These are phyloP conservation scores for Nemania sp. DNA, from an alignment of 2,329 filamentous ascomycete species.

Conservation along the genomic window DNA sequence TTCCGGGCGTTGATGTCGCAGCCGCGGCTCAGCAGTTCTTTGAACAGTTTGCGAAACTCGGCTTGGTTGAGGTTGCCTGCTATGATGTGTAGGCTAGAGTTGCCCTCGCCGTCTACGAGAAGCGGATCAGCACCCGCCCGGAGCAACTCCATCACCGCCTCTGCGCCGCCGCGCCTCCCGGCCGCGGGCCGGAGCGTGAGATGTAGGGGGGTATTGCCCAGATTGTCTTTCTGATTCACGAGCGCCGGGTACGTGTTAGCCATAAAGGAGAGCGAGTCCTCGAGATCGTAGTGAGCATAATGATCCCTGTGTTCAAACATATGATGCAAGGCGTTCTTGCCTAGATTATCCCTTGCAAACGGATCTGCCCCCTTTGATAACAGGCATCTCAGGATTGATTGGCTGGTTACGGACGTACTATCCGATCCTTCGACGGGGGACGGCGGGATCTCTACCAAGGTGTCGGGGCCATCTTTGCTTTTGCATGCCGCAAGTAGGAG, in stretches of 20 bases:
- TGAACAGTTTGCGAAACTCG: constrained; percentile 1
- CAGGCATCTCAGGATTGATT: constrained; percentile 5
- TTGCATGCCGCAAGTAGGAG: constrained; percentile 11
- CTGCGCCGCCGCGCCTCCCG: neutral
- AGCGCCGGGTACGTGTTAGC: constrained; percentile 1
- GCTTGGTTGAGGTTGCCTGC: neutral
- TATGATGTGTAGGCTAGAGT: constrained; percentile 6
- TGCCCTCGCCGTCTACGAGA: constrained; percentile 2
- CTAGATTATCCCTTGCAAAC: constrained; percentile 1
- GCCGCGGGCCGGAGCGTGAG: neutral
- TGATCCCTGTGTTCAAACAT: neutral
- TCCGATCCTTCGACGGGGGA: neutral
- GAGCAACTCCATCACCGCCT: neutral
- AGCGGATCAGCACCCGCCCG: constrained; percentile 8
- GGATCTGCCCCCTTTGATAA: constrained; percentile 9
- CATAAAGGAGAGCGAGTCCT: constrained; percentile 5
- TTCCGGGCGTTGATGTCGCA: constrained; percentile 9
- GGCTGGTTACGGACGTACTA: neutral
- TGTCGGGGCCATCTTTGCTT: neutral
- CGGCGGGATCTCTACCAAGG: neutral
- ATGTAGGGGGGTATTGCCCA: constrained; percentile 6
- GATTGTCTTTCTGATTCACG: constrained; percentile 8
- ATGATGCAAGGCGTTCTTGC: constrained; percentile 10
- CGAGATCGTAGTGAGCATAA: neutral
- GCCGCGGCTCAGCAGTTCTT: neutral